A percentile compares a stretch with the other conserved stretches of the same genome.
Evolutionary conservation across 2,329 filamentous ascomycete genomes (phyloP).

Genomic region (Fusarium sp.): DNA sequence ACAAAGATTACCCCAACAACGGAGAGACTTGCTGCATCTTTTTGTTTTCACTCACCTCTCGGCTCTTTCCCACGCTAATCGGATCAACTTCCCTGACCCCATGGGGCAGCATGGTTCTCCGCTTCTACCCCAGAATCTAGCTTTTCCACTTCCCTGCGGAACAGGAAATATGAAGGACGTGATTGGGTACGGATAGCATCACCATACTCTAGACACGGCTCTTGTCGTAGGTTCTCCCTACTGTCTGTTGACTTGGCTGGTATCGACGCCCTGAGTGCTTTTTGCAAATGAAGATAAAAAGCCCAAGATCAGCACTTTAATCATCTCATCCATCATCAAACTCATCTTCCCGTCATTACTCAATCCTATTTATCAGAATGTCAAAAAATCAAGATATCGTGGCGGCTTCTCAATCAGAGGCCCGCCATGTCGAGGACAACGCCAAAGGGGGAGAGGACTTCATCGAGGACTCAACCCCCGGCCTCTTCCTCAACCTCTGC

Average conservation of each 20-base stretch:
- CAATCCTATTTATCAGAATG: neutral
- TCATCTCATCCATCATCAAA: neutral
- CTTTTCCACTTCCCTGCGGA: neutral
- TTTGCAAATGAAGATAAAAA: neutral
- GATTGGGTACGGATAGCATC: neutral
- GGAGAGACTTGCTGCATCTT: constrained; percentile 1
- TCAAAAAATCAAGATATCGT: neutral
- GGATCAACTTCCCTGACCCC: neutral
- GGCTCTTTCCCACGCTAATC: neutral
- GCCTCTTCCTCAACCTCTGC: neutral
- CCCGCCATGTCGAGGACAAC: neutral
- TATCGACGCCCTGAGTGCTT: neutral
- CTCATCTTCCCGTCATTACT: neutral
- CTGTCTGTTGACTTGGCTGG: neutral
- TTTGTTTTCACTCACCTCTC: neutral
- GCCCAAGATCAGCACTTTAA: neutral
- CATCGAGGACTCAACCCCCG: constrained; percentile 3
- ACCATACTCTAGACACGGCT: neutral
- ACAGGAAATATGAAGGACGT: no score
- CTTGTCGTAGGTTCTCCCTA: neutral
- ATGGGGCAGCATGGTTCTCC: constrained; percentile 10
- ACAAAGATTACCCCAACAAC: neutral
- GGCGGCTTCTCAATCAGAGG: neutral
- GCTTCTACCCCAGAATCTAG: constrained; percentile 11
- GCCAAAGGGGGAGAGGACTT: neutral